Evolutionary conservation across 2,329 filamentous ascomycete species (phyloP).

Genomic region (Botrytis tulipae): DNA sequence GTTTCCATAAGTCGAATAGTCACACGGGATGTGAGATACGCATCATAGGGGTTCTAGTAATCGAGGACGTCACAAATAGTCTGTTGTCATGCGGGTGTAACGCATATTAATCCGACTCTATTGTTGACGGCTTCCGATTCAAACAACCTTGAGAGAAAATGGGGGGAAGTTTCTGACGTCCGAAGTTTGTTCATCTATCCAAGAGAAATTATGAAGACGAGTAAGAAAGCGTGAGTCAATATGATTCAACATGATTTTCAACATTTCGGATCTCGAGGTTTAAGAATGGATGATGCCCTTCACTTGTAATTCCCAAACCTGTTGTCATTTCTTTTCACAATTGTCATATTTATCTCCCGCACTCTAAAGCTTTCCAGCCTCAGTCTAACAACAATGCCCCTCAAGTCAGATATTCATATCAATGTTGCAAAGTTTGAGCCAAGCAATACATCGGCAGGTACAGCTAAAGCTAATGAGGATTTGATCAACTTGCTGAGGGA

Average conservation of each 20-base stretch:
- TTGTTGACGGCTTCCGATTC: slow-evolving; percentile 19
- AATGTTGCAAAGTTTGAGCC: slow-evolving; percentile 46
- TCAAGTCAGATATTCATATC: slow-evolving; percentile 43
- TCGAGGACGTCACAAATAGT: slow-evolving; percentile 3
- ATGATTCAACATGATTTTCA: not conserved
- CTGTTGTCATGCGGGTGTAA: slow-evolving; percentile 10
- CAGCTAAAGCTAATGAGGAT: slow-evolving; percentile 45
- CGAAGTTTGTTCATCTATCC: not conserved
- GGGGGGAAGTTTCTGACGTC: not conserved
- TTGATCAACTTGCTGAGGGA: slow-evolving; percentile 33
- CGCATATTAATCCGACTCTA: not conserved
- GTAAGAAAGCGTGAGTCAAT: not conserved
- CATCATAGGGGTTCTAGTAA: not conserved
- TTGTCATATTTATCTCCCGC: no score
- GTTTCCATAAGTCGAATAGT: not conserved
- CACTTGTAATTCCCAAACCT: slow-evolving; percentile 51
- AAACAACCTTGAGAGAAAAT: not conserved
- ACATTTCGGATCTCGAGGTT: not conserved
- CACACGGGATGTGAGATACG: slow-evolving; percentile 1
- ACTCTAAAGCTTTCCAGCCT: no score
- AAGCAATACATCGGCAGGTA: slow-evolving; percentile 42
- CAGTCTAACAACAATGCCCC: slow-evolving; percentile 35
- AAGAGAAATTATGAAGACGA: not conserved
- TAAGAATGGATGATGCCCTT: not conserved
- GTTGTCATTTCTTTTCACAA: not conserved